Base-by-base conservation (phyloP, 2,329 filamentous ascomycete genomes). In the Neoscytalidium dimidiatum region DNA sequence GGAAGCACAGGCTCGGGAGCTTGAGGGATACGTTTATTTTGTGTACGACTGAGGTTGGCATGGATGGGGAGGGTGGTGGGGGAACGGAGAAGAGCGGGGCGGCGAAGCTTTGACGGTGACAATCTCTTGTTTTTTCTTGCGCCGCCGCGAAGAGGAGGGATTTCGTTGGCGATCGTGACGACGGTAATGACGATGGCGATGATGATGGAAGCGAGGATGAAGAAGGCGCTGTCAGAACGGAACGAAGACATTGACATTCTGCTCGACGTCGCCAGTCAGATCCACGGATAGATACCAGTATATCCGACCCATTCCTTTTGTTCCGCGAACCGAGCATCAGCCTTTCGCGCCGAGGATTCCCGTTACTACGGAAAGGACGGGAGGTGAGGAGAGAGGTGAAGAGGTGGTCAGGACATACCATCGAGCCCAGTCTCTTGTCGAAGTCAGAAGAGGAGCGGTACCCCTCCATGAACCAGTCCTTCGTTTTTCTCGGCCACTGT, bases 21-120 rank as follows among this genome's bases (percentile, higher is more conserved):
- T 72, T 85, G 73, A 77, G 72, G 64, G 84, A 86, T 76, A 86
- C 84, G 11, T 82, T 79, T 67, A 82, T 85, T 69, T 69, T 85
- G 62, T 85, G 82, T 71, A 85, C 83, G 62, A 84, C 79, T 57
- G 84, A 86, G 76, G 71, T 84, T 66, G 80, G 76, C 17, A 26
- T 76, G 21, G 31, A 44, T 23, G 48, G 35, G 17, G 28, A 7
- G 7, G 28, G 7, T 35, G 17, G 28, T 17, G 28, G n/a, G 6
- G 51, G 17, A 7, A 56, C 26, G 9, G 11, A 56, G 41, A 11
- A 17, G 13, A 26, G 56, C 13, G 11, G 5, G 7, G 23, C 35
- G 35, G 38, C 38, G 26, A 60, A 60, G 56, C 56, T 60, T 19
- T 60, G 56, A 60, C 5, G 23, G 23, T 4, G 26, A 8, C 13